Evolutionary conservation across 176 grass and related monocot species (phyloP), one percentile per base, ranked within the genome.

Genomic region (Ananas comosus): DNA sequence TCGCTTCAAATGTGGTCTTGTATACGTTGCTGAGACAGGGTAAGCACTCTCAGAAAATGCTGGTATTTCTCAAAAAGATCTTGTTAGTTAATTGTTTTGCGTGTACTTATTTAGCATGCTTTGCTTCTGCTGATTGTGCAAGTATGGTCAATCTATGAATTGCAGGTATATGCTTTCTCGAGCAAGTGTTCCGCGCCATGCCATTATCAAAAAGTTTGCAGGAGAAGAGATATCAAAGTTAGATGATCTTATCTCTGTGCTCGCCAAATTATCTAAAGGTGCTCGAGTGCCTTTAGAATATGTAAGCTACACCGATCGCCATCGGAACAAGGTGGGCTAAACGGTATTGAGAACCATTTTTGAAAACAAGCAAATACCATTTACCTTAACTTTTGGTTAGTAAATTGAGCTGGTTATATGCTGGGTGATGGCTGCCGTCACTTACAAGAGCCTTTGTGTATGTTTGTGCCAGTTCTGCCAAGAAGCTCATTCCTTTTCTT

Each of bases 1-100:
- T 54, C 84, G 94, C 54, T 99, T 99, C 82, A 93, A 99, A 87
- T 99, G 94, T 71, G 94, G 89, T 74, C 94, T 99, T 23, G 94
- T 99, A 67, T 93, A 99, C 85, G 94, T 99, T 85, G 94, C 89
- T 16, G 94, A 99, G 64, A 82, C 90, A 76, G 94, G 94, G 94
- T 99, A 86, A 81, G 81, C 59, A 64, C 69, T 65, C 61, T 50
- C 65, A 25, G 49, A 69, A 48, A 53, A 64, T n/a, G 24, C 64
- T 64, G 17, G 48, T 9, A 64, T 21, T 17, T 70, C 29, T 16
- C 59, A 22, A 50, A 48, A 50, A 53, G 11, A 14, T 64, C 16
- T 12, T 48, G 16, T 10, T 70, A 25, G 51, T 65, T 66, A 3
- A 48, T 51, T 63, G 17, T 70, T 70, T 52, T 51, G 53, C 21